These are phyloP conservation scores for Bondarzewia mesenterica DNA, from an alignment of 1,284 basidiomycete genomes.

Conservation along the genomic window DNA sequence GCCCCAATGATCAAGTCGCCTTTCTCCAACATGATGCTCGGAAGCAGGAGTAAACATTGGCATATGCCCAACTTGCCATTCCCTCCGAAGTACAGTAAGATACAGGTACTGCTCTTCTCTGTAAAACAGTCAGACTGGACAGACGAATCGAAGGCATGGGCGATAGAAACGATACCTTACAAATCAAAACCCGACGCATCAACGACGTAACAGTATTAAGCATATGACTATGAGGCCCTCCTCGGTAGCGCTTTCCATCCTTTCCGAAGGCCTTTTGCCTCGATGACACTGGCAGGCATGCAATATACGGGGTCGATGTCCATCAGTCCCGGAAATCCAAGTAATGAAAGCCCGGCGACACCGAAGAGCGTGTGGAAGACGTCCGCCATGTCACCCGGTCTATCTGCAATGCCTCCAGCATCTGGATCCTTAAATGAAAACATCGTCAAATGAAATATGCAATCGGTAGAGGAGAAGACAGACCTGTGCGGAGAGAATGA, in stretches of 20 bases:
- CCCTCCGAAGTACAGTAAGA: too few species aligned
- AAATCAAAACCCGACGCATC: background rate
- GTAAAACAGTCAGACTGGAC: too few species aligned
- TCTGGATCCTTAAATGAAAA: constrained; percentile 67
- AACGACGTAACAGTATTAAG: too few species aligned
- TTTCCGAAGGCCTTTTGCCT: constrained; percentile 59
- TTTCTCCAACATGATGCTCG: too few species aligned
- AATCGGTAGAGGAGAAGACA: constrained; percentile 13
- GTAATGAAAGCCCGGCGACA: constrained; percentile 81
- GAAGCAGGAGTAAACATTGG: too few species aligned
- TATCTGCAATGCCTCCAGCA: constrained; percentile 88
- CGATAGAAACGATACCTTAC: too few species aligned
- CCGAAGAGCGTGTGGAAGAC: constrained; percentile 97
- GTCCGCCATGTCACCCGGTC: constrained; percentile 90
- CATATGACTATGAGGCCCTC: background rate
- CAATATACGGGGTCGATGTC: constrained; percentile 94
- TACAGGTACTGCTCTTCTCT: too few species aligned
- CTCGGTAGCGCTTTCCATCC: constrained; percentile 54
- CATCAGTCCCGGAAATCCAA: constrained; percentile 80
- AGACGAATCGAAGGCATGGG: too few species aligned
- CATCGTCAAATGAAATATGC: background rate
- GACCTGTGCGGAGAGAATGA: constrained; percentile 88
- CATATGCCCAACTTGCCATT: too few species aligned
- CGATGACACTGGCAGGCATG: constrained; percentile 80
- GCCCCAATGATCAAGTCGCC: too few species aligned